Base-by-base conservation (phyloP, 1,139 yeast species). In the Nakaseomyces delphensis region DNA sequence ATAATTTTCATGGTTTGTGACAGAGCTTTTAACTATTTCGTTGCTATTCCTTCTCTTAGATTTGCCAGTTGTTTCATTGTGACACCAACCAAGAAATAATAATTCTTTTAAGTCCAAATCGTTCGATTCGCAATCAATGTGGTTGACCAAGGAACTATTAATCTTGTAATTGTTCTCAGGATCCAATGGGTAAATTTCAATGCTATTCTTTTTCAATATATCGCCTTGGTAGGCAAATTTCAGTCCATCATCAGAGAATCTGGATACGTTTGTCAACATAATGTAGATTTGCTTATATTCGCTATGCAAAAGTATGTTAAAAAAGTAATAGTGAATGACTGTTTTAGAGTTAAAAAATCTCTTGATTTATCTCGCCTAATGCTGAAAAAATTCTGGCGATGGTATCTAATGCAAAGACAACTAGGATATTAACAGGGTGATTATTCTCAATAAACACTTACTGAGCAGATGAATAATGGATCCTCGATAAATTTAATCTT, bases 181-280 rank as follows among this genome's bases (percentile, higher is more conserved):
- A 45, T 57, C 60, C 38, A 60, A 41, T 29, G 65, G 64, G 41
- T 60, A 60, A 10, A 60, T 45, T 43, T 59, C 61, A 28, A 60
- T 52, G 7, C 48, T 47, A 42, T 54, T 56, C 45, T 56, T 60
- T 43, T 59, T 63, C 5, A 54, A 43, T 9, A 52, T 41, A 31
- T 52, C 53, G 5, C 61, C 48, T 43, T 58, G 61, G 38, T 59
- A 59, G n/a, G 63, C 65, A 50, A 60, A 60, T 35, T 49, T 48
- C 10, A 46, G 41, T 1, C 55, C 56, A 46, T 53, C 56, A 21
- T 56, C 56, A 4, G 65, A 52, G 45, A 60, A 60, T 40, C 52
- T 47, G 11, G 63, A 57, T 21, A 60, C 48, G n/a, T 21, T n/a
- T 8, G 27, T n/a, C 37, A 33, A 16, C 35, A 31, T 31, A 8